phyloP scores from a whole-genome alignment of 2,329 filamentous ascomycete genomes.

The Fonsecaea monophora region DNA sequence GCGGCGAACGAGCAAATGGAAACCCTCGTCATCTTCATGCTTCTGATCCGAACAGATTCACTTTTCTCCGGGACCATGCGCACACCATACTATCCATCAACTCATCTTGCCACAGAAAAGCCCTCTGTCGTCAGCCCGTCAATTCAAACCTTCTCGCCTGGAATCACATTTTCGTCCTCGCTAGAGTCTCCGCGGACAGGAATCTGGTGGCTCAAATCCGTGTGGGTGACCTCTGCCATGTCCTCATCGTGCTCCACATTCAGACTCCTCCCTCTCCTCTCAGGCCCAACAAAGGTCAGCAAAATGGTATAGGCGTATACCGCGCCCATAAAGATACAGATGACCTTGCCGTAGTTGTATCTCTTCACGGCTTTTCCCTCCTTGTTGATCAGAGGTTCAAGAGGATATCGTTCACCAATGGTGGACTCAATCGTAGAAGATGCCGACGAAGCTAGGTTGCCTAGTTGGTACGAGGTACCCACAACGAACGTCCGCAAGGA shows the following conservation, averaged over 20 bases:
- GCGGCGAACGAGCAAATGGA: too few species aligned
- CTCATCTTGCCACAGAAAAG: background rate
- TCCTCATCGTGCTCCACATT: slow-evolving; percentile 57
- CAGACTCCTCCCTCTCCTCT: slow-evolving; percentile 55
- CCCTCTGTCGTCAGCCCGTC: background rate
- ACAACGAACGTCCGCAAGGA: slow-evolving; percentile 68
- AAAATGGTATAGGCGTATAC: slow-evolving; percentile 71
- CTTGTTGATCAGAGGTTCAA: slow-evolving; percentile 59
- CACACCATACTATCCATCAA: too few species aligned
- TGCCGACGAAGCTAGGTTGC: slow-evolving; percentile 66
- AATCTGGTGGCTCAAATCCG: slow-evolving; percentile 30
- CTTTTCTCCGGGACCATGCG: too few species aligned
- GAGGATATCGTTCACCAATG: slow-evolving; percentile 75
- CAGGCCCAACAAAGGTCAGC: slow-evolving; percentile 55
- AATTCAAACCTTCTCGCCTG: slow-evolving; percentile 25
- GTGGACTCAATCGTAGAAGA: slow-evolving; percentile 78
- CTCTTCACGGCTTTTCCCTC: slow-evolving; percentile 53
- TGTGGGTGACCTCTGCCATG: slow-evolving; percentile 49
- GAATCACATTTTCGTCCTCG: slow-evolving; percentile 36
- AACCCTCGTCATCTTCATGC: too few species aligned
- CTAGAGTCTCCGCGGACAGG: slow-evolving; percentile 26
- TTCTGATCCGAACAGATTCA: too few species aligned
- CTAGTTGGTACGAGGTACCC: slow-evolving; percentile 68
- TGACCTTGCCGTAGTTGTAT: slow-evolving; percentile 81
- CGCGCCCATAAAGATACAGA: slow-evolving; percentile 89